phyloP scores from a whole-genome alignment of 768 basidiomycete genomes.

The Leccinum uliginosum region DNA sequence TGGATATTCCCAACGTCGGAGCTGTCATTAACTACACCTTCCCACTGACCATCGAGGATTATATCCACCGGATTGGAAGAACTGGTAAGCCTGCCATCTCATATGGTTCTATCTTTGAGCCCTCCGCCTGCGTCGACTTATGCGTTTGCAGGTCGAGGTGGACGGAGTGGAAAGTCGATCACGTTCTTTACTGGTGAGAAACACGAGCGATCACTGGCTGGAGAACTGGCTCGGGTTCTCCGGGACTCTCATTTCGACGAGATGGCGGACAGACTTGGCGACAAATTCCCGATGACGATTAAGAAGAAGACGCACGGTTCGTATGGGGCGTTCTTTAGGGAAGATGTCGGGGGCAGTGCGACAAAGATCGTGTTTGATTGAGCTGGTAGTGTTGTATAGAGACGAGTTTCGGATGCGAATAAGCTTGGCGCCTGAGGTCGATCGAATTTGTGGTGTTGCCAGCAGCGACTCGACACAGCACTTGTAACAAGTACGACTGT shows the following conservation, averaged over 20 bases:
- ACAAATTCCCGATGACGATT: conserved; percentile 92
- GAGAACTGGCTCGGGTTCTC: conserved; percentile 88
- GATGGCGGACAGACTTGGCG: conserved; percentile 51
- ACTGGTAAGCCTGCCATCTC: conserved; percentile 52
- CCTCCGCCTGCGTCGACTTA: background rate
- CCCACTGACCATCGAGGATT: conserved; percentile 93
- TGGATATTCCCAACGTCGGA: conserved; percentile 96
- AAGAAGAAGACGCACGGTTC: conserved; percentile 92
- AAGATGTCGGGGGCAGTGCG: conserved; percentile 56
- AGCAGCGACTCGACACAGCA: background rate
- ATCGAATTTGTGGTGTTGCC: background rate
- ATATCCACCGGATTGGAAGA: conserved; percentile 84
- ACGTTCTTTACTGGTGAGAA: conserved; percentile 96
- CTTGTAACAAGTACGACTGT: background rate
- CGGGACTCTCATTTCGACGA: conserved; percentile 82
- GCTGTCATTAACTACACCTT: conserved; percentile 97
- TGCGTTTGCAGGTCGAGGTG: conserved; percentile 69
- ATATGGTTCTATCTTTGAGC: background rate
- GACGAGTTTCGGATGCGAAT: background rate
- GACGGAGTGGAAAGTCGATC: conserved; percentile 83
- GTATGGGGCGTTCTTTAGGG: conserved; percentile 83
- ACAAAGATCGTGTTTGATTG: conserved; percentile 72
- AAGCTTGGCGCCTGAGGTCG: background rate
- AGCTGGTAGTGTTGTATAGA: conserved; percentile 5
- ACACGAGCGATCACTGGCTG: conserved; percentile 83